Evolutionary conservation across 2,329 filamentous ascomycete genomes (phyloP), one percentile per base, ranked within the genome.

Genomic region (Cordyceps fumosorosea): DNA sequence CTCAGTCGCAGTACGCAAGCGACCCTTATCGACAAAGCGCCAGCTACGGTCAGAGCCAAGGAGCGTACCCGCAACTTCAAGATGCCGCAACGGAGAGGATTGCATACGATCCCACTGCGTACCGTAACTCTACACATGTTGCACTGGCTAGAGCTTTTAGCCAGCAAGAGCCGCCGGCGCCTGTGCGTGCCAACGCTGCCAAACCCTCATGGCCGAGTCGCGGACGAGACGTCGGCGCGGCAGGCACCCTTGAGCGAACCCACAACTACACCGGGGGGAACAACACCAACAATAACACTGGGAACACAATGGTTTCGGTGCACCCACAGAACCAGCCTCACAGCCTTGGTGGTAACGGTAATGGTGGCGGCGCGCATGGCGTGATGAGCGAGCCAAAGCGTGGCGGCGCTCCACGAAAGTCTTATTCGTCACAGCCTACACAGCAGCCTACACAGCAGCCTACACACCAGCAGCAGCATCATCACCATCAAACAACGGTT

Each of bases 1-100:
- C 37, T 18, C 59, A 48, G 37, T 32, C 51, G 14, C 59, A 61
- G 34, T 55, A 55, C 20, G n/a, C 26, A 7, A 42, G 59, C 20
- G 59, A 61, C 29, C 22, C 59, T 5, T 55, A 61, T 24, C 16
- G 44, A 34, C 51, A 61, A 40, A 42, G 48, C n/a, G 10, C 59
- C 20, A 56, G 51, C 29, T 61, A 61, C 54, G 58, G 51, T 1
- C 40, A 54, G 8, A 29, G 29, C 5, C 59, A 61, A 32, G 32
- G 42, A 61, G 44, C 40, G 14, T 61, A 61, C 16, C 59, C 59
- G 16, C 59, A 56, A n/a, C 32, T 55, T 2, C 50, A 48, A n/a
- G 59, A 48, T 4, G 55, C 20, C 26, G 6, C 51, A 24, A 4
- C 52, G 1, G 51, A 61, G 5, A 32, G 51, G 12, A 32, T 61